Base-by-base conservation (phyloP, 306 rosid species). In the Cucumis hystrix region DNA sequence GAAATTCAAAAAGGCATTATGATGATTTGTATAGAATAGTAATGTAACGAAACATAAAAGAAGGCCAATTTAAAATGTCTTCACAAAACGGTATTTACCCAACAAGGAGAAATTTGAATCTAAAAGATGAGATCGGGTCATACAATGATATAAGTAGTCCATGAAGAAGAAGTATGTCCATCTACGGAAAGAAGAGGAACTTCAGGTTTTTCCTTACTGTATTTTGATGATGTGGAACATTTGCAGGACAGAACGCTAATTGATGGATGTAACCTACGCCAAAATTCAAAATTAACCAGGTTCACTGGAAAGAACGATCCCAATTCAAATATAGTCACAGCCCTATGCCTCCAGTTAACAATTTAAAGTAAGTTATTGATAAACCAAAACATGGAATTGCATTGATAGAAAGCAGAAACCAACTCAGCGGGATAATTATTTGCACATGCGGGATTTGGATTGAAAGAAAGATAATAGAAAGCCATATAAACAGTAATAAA, bases 141-240 rank as follows among this genome's bases (percentile, higher is more conserved):
- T 90, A 94, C 98, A 83, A 85, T 23, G 57, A 78, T 58, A 83
- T 83, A 90, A 78, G 86, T 21, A 80, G 77, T 89, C 87, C 90
- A 77, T 1, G 89, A 83, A 77, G 80, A 83, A 83, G 94, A 79
- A 81, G 79, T 71, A 56, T 78, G 83, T 7, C 85, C 75, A 78
- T 86, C 87, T 40, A 78, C 52, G 40, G 83, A 47, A 47, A 57
- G 51, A 17, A 86, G 43, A 57, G 84, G 82, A 69, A 67, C 41
- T 66, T 64, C 84, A 45, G 79, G 74, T 65, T 79, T 87, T 73
- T 72, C 79, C 73, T 78, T 84, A 25, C 41, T 45, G 76, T 70
- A 78, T 77, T 80, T 86, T 18, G 93, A 84, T 21, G 91, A 86
- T 17, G 82, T 87, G 21, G 83, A 45, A 79, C 83, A 90, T 58